Base-by-base conservation (phyloP, 1,139 yeast species). In the Saccharomyces hybrid region DNA sequence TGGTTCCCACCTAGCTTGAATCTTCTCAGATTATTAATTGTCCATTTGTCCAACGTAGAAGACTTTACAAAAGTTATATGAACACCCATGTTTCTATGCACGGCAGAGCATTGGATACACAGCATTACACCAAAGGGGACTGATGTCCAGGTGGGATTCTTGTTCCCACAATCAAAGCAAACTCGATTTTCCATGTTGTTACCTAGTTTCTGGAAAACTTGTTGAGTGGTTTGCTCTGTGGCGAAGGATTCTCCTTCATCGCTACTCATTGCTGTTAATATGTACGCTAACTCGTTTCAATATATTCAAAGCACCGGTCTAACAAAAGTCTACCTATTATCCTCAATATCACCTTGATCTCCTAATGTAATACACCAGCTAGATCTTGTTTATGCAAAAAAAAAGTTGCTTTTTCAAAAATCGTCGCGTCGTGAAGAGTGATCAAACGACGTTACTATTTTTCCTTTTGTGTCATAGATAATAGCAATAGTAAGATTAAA, bases 141-240 rank as follows among this genome's bases (percentile, higher is more conserved):
- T 28, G 97, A 88, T 2, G 98, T 95, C 99, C 99, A 93, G 53
- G 96, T 96, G 29, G 99, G 98, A 71, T 91, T 91, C 63, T 89
- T 93, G 42, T 95, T 91, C 32, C 79, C 81, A 73, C 99, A 93
- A 71, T 93, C 99, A 72, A 91, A 90, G 72, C 99, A 93, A 53
- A 80, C 84, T 66, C 85, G 86, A 73, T 88, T 89, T 50, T 90
- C 87, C 58, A 83, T 55, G 54, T 64, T 68, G 38, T 64, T 58
- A 28, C 67, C 57, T 52, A 70, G 56, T 56, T 61, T 65, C 51
- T 61, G 67, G 58, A 69, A 70, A 41, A 69, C 67, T 52, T 66
- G 64, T 48, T 65, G 63, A 38, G 69, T 67, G 11, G 64, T 58
- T 53, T 63, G 67, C 53, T 69, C 70, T 12, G 70, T 58, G 47